Conservation (phyloP, 2,329 filamentous ascomycete species). For the Immersiporthe knoxdaviesiana region DNA sequence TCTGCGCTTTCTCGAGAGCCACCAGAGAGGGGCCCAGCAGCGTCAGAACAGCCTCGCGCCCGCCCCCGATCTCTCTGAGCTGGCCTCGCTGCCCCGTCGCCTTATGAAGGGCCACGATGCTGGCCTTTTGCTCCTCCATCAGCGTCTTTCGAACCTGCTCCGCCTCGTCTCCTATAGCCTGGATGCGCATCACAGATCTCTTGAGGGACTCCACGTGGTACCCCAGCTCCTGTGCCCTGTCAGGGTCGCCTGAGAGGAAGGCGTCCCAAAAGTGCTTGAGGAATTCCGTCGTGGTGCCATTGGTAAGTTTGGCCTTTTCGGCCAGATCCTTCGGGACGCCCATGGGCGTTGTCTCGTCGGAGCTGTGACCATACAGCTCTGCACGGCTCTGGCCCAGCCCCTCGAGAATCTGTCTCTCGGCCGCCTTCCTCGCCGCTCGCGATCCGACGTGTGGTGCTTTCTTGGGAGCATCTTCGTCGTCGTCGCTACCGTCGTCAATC, state of each 20-base stretch:
- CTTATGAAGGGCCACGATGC: constrained; percentile 71
- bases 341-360: constrained; percentile 57
- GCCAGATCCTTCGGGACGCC: constrained; percentile 59
- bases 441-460: constrained; percentile 69
- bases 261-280: constrained; percentile 96
- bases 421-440: constrained; percentile 64
- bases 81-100: constrained; percentile 74
- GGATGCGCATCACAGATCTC: constrained; percentile 76
- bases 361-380: constrained; percentile 57
- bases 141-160: constrained; percentile 72
- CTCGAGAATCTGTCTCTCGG: constrained; percentile 68
- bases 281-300: constrained; percentile 93
- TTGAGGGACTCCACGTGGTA: constrained; percentile 82
- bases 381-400: constrained; percentile 65
- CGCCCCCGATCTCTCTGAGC: constrained; percentile 74
- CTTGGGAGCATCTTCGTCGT: constrained; percentile 59
- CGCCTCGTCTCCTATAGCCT: constrained; percentile 77
- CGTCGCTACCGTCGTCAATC: constrained; percentile 71
- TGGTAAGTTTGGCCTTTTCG: constrained; percentile 68
- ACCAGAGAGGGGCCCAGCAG: constrained; percentile 75
- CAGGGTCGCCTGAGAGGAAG: constrained; percentile 85
- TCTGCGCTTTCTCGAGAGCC: constrained; percentile 70
- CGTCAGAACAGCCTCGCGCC: constrained; percentile 72
- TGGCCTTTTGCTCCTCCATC: constrained; percentile 68
- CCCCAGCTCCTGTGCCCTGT: constrained; percentile 77